Conservation (phyloP, 2,329 filamentous ascomycete genomes). For the Colletotrichum lentis region DNA sequence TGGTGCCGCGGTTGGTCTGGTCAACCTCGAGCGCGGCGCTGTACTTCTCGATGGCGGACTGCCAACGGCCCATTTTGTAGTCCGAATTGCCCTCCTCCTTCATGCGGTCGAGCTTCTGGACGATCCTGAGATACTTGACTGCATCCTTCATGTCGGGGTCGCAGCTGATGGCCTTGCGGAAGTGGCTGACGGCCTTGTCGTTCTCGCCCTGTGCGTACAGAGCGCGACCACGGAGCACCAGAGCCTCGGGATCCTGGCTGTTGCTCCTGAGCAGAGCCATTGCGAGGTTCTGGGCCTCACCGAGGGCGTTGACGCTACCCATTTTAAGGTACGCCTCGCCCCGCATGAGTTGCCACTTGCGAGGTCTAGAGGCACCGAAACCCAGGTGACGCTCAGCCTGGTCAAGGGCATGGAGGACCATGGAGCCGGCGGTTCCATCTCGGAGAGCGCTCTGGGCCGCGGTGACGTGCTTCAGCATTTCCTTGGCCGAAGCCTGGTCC, state of each 20-base stretch:
- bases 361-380: conserved; percentile 76
- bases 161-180: conserved; percentile 86
- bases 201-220: conserved; percentile 94
- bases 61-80: conserved; percentile 85
- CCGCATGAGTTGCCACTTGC: conserved; percentile 93
- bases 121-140: conserved; percentile 85
- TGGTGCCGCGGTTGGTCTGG: conserved; percentile 86
- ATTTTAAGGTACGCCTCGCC: conserved; percentile 93
- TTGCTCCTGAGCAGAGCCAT: conserved; percentile 87
- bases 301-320: conserved; percentile 86
- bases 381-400: conserved; percentile 86
- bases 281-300: conserved; percentile 91
- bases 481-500: conserved; percentile 82
- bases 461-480: conserved; percentile 83
- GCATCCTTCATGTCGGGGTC: conserved; percentile 92
- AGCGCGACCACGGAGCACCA: conserved; percentile 86
- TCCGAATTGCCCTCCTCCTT: conserved; percentile 92
- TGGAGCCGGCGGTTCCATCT: conserved; percentile 81
- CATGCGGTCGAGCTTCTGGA: conserved; percentile 90
- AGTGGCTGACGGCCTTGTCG: conserved; percentile 91
- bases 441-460: conserved; percentile 81
- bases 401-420: conserved; percentile 91
- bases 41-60: conserved; percentile 85
- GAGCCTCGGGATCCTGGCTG: conserved; percentile 89
- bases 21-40: conserved; percentile 84